Conservation (phyloP, 768 basidiomycete species). For the Lentinula aciculospora region DNA sequence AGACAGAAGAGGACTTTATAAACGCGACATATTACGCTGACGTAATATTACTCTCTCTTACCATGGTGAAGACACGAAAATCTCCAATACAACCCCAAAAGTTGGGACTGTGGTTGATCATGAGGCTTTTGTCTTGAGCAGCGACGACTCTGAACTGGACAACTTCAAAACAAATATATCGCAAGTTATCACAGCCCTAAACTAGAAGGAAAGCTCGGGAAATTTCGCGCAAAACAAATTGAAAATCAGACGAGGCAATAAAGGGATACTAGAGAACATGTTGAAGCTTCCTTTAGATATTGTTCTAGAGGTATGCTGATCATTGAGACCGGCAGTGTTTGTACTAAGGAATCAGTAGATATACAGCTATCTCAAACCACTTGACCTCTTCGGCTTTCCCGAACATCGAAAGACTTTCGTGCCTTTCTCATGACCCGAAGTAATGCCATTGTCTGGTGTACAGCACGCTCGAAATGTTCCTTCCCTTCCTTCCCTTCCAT, state of each 20-base stretch:
- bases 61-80: neutral
- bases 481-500: constrained; percentile 35
- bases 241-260: neutral
- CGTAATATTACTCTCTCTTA: neutral
- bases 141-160: constrained; percentile 2
- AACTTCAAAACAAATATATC: neutral
- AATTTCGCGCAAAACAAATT: neutral
- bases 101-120: neutral
- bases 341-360: constrained; percentile 20
- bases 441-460: constrained; percentile 25
- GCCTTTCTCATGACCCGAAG: constrained; percentile 15
- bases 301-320: constrained; percentile 8
- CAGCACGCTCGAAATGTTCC: constrained; percentile 24
- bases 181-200: neutral
- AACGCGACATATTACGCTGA: too few relatives aligned
- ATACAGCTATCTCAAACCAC: constrained; percentile 25
- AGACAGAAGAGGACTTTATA: too few relatives aligned
- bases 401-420: constrained; percentile 28
- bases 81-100: neutral
- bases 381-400: constrained; percentile 34
- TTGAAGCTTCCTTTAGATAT: constrained; percentile 9
- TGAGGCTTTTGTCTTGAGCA: neutral
- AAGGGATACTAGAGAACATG: constrained; percentile 6
- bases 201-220: neutral
- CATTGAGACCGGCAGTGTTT: constrained; percentile 2